phyloP scores from a whole-genome alignment of 768 basidiomycete genomes.

The Kwoniella heveanensis region DNA sequence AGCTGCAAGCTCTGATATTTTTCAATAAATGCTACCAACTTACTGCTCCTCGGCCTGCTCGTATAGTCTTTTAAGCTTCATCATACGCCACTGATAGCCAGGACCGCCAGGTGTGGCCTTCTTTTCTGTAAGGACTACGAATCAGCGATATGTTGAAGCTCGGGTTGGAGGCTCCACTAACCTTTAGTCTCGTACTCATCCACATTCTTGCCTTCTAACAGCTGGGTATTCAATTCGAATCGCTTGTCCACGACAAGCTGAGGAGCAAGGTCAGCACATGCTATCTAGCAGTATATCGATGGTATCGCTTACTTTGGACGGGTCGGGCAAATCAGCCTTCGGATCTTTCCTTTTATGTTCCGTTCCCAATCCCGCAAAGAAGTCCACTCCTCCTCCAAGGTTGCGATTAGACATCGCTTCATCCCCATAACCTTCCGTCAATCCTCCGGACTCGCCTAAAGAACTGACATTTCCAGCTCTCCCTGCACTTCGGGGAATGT shows the following conservation, averaged over 20 bases:
- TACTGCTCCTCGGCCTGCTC: constrained; percentile 85
- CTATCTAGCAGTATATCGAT: background rate
- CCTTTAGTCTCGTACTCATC: constrained; percentile 59
- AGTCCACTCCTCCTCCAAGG: constrained; percentile 70
- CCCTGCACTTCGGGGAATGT: constrained; percentile 39
- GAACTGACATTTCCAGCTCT: background rate
- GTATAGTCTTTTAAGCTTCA: constrained; percentile 84
- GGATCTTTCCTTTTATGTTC: constrained; percentile 65
- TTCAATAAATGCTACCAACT: no score
- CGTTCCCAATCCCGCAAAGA: constrained; percentile 84
- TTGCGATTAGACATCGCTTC: constrained; percentile 62
- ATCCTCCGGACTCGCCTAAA: constrained; percentile 17
- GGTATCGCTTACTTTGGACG: constrained; percentile 65
- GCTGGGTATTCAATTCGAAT: constrained; percentile 56
- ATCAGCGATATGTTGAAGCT: no score
- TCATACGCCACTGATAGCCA: constrained; percentile 97
- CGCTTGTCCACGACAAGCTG: constrained; percentile 49
- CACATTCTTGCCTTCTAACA: constrained; percentile 60
- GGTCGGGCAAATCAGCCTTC: constrained; percentile 65
- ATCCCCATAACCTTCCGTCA: constrained; percentile 58
- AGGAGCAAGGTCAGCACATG: background rate
- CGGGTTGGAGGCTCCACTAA: constrained; percentile 50
- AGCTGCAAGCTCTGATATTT: no score
- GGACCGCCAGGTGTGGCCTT: constrained; percentile 76
- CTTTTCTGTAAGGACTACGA: constrained; percentile 60